Conservation (phyloP, 1,284 basidiomycete genomes). For the Trichosporon sp. region DNA sequence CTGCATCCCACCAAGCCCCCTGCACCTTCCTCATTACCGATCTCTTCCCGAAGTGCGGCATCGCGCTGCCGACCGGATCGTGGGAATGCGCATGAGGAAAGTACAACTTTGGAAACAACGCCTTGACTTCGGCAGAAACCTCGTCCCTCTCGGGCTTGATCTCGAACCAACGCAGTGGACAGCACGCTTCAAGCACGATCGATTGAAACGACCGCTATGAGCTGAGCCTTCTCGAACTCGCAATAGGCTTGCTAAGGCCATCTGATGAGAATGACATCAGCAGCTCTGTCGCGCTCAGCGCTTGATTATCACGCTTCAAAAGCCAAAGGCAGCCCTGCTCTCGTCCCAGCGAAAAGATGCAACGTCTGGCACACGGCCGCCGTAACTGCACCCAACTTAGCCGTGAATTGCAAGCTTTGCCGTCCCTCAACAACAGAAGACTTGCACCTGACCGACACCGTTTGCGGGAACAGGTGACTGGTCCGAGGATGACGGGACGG, state of each 20-base stretch:
- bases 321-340: no score
- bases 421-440: background rate
- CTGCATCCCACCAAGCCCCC: no score
- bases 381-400: no score
- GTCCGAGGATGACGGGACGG: background rate
- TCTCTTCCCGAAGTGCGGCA: background rate
- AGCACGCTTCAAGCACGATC: background rate
- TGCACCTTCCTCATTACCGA: background rate
- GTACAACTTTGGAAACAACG: background rate
- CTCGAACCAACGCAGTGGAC: background rate
- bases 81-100: background rate
- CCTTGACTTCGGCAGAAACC: background rate
- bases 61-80: background rate
- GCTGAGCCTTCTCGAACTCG: background rate
- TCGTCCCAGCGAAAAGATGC: no score
- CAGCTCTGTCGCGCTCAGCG: background rate
- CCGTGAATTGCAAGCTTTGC: background rate
- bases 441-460: no score
- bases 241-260: background rate
- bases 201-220: background rate
- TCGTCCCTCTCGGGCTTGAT: background rate
- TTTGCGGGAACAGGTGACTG: background rate
- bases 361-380: no score
- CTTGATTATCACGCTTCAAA: background rate
- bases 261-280: background rate